phyloP scores from a whole-genome alignment of 306 rosid genomes.

The Quercus gilva region DNA sequence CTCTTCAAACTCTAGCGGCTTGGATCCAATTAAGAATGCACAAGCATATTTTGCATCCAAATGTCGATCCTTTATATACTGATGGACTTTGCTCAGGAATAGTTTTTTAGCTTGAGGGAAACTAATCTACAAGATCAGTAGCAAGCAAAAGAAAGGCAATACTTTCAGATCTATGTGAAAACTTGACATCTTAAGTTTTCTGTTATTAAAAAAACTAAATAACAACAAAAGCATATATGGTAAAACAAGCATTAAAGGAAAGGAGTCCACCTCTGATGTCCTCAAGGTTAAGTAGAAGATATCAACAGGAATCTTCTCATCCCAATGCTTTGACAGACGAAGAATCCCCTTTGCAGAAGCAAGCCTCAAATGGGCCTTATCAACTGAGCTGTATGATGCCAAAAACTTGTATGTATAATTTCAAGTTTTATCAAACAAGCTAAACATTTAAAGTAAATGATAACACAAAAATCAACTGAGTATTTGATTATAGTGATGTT shows the following conservation, averaged over 20 bases:
- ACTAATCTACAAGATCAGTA: constrained; percentile 56
- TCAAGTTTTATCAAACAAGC: constrained; percentile 17
- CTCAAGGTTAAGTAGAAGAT: constrained; percentile 77
- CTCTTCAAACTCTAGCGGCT: constrained; percentile 70
- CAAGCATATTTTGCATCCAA: constrained; percentile 93
- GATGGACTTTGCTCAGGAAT: constrained; percentile 78
- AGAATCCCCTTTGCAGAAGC: constrained; percentile 96
- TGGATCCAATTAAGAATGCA: constrained; percentile 65
- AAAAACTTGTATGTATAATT: constrained; percentile 26
- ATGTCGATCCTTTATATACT: constrained; percentile 82
- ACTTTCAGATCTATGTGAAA: constrained; percentile 24
- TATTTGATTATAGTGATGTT: background rate
- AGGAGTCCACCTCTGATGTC: constrained; percentile 65
- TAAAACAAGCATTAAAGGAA: constrained; percentile 15
- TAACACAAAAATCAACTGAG: background rate
- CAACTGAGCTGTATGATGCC: constrained; percentile 73
- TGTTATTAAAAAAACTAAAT: constrained; percentile 6
- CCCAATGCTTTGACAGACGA: constrained; percentile 87
- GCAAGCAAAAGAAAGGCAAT: constrained; percentile 31
- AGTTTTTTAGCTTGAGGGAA: constrained; percentile 75
- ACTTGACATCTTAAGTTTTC: constrained; percentile 14
- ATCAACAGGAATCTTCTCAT: constrained; percentile 79
- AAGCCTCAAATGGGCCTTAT: constrained; percentile 85
- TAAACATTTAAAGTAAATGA: constrained; percentile 6
- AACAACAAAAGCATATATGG: constrained; percentile 20